Evolutionary conservation across 139 green algal species (phyloP), one percentile per base, ranked within the genome.

Genomic region (Chlamydomonas applanata): DNA sequence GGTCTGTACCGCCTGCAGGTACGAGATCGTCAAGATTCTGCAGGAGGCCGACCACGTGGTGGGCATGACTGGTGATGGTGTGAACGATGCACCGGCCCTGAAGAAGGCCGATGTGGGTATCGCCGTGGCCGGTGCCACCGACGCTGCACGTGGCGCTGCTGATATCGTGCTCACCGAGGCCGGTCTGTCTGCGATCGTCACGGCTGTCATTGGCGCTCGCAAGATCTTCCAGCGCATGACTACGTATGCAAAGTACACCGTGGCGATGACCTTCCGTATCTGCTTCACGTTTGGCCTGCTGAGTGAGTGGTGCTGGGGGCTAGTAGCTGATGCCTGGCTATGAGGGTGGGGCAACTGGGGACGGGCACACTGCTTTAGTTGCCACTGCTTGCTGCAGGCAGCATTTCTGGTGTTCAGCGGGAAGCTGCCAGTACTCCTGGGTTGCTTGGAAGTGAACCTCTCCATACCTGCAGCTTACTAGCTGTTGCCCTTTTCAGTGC

Each of bases 71-170:
- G 91, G 67, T 45, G 67, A 73, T 27, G 67, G 67, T 68, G 94
- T 98, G 25, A 98, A 98, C 78, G 94, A 98, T 65, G 94, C 94
- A 2, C 94, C 94, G 32, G 94, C 94, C 0, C 86, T 98, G 24
- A 98, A 98, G 88, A 95, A 94, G 81, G 94, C 92, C 20, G 91
- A 98, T 74, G 94, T 98, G 9, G 94, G 94, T 68, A 94, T 98
- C 70, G 92, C 92, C n/a, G 91, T 95, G 24, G 80, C 77, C 0
- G 85, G 80, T 29, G 77, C 80, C 72, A 97, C 92, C 33, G 92
- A 97, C 45, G 92, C 92, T 56, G 92, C 92, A 1, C 86, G 90
- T 36, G 89, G 86, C 35, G 92, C 92, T 14, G 90, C 92, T 46
- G 92, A 97, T 80, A 96, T 97, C 36, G 49, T 82, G 36, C 76